Evolutionary conservation across 345 rosid species (phyloP), one percentile per base, ranked within the genome.

Genomic region (Jatropha curcas): DNA sequence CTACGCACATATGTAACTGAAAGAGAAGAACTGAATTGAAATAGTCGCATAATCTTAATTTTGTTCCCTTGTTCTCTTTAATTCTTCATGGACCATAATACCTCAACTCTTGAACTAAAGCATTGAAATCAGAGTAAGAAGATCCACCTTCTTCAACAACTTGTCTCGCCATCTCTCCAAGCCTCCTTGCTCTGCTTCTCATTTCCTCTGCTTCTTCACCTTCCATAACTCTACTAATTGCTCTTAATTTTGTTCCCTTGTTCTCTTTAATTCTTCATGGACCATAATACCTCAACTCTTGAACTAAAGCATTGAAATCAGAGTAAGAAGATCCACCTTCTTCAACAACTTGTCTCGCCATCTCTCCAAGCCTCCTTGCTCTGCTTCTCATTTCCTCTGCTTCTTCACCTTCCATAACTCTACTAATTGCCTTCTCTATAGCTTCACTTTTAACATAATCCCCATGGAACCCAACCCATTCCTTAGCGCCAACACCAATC

Each of bases 81-180:
- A n/a, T 35, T 35, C 2, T 35, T 35, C 39, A 35, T 35, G 39
- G 34, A 22, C 61, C 14, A 41, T n/a, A 4, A 0, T 20, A 17
- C 14, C 68, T 79, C 67, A 79, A 14, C 24, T 79, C 78, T 35
- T 70, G 46, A 22, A 82, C 59, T 6, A 76, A 48, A 76, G 35
- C 57, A 37, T 51, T 65, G 5, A 76, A 34, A 73, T 73, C 74
- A 46, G 77, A 67, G 37, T 43, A 50, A 13, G 79, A 84, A 3
- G 87, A 81, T 25, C 85, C 85, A 3, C 77, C 83, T 46, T 79
- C 76, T 31, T 74, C 74, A 48, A 84, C 70, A 16, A 81, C 83
- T 50, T 50, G 64, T 51, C 31, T 72, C 0, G 85, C 85, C 72
- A 52, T 71, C 11, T 56, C 58, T 5, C 69, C 59, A 3, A 82